Base-by-base conservation (phyloP, 1,139 yeast genomes). In the Yarrowia galli region DNA sequence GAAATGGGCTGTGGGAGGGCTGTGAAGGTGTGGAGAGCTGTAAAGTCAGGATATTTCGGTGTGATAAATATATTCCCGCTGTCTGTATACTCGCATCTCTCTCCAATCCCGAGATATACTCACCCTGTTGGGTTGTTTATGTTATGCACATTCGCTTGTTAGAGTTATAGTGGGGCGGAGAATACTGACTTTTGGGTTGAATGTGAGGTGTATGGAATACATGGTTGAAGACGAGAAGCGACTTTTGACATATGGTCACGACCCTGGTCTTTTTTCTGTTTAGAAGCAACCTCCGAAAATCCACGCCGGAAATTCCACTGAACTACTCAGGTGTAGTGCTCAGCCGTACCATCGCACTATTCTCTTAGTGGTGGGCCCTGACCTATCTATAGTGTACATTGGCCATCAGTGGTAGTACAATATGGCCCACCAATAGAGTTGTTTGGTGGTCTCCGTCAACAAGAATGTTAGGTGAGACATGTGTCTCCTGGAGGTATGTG, bases 151-250 rank as follows among this genome's bases (percentile, higher is more conserved):
- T 23, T 53, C 60, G 60, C 60, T 53, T 53, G 60, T 36, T 53
- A 53, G 5, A 53, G 60, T 53, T 53, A 53, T 38, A 53, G 60
- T 53, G 60, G 60, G 60, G 60, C 60, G 60, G 60, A 53, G 60
- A 53, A 53, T 8, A 53, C 60, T 38, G 60, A 53, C 28, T 53
- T 53, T 53, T 20, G 32, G 32, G 38, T 48, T 48, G 38, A 28
- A 28, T 48, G 51, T 46, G 35, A 8, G n/a, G 28, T 43, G 28
- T 15, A 45, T 45, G 25, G 28, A 46, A 45, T 15, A 23, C 18
- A 23, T 22, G 23, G 32, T 18, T 42, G 23, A 15, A 25, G 22
- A 25, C n/a, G 48, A 22, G 53, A 16, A 9, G 28, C 12, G 22
- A 43, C 16, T 28, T 28, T 28, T 28, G 32, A 28, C 32, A 28